Conservation (phyloP, 2,329 filamentous ascomycete genomes). For the Trichoderma simmonsii region DNA sequence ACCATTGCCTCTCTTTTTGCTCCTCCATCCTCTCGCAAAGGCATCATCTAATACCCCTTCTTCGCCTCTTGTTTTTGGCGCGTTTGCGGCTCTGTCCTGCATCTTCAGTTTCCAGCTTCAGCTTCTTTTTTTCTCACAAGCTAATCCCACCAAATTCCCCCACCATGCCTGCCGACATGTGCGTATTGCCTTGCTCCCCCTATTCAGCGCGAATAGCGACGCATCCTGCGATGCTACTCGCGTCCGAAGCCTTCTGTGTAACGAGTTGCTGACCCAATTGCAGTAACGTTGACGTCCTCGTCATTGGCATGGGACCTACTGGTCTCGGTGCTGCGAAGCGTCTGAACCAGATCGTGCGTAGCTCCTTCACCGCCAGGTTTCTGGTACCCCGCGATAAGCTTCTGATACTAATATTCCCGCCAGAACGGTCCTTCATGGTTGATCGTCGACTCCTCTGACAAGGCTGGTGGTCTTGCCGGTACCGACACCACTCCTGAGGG, state of each 20-base stretch:
- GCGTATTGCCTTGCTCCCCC: conserved; percentile 26
- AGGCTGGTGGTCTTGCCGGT: conserved; percentile 89
- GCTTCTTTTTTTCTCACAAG: conserved; percentile 4
- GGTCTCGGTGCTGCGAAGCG: conserved; percentile 97
- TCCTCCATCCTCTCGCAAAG: conserved; percentile 25
- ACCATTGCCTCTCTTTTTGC: conserved; percentile 26
- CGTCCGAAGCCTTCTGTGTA: not conserved
- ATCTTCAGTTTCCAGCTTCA: conserved; percentile 23
- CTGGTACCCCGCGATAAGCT: conserved; percentile 19
- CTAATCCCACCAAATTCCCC: conserved; percentile 24
- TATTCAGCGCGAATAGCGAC: not conserved
- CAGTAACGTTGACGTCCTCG: conserved; percentile 92
- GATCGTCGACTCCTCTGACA: conserved; percentile 89
- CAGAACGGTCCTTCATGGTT: conserved; percentile 93
- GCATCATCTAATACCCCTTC: conserved; percentile 22
- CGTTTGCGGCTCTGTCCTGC: conserved; percentile 16
- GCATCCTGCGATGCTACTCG: not conserved
- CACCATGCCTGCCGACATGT: conserved; percentile 42
- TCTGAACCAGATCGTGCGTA: conserved; percentile 86
- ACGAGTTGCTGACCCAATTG: conserved; percentile 21
- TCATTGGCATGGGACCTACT: conserved; percentile 97
- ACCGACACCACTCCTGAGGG: conserved; percentile 94
- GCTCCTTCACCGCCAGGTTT: conserved; percentile 30
- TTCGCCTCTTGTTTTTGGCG: conserved; percentile 7
- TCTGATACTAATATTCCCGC: conserved; percentile 25